phyloP scores from a whole-genome alignment of 192 early-diverging fungal genomes.

The Spinellus fusiger region DNA sequence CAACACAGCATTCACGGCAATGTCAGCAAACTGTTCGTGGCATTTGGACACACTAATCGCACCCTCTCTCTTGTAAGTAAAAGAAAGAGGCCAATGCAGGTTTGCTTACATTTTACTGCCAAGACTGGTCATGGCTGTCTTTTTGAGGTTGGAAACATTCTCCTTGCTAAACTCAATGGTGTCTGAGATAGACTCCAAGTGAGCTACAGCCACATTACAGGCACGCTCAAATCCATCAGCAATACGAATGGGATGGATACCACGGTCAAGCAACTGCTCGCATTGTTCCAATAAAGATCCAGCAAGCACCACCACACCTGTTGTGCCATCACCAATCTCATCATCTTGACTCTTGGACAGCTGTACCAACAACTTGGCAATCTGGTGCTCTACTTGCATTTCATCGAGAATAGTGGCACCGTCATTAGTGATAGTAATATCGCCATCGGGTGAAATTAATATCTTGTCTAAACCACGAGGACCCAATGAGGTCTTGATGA shows the following conservation, averaged over 20 bases:
- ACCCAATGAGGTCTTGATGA: conserved; percentile 96
- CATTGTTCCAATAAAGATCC: conserved; percentile 97
- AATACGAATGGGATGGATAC: conserved; percentile 98
- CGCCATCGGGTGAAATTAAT: conserved; percentile 97
- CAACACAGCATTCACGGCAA: conserved; percentile 97
- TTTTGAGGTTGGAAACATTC: conserved; percentile 79
- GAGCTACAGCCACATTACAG: conserved; percentile 87
- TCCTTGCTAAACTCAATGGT: conserved; percentile 78
- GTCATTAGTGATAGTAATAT: conserved; percentile 99
- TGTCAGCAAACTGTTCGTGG: conserved; percentile 96
- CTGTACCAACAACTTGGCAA: conserved; percentile 96
- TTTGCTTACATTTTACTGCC: conserved; percentile 94
- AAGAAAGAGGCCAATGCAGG: not conserved
- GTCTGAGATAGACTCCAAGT: conserved; percentile 91
- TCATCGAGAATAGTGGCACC: conserved; percentile 97
- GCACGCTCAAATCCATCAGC: conserved; percentile 98
- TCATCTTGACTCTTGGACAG: conserved; percentile 98
- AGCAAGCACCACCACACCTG: conserved; percentile 97
- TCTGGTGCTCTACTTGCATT: conserved; percentile 99
- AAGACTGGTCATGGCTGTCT: conserved; percentile 94
- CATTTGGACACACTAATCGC: conserved; percentile 85
- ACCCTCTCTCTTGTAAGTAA: not conserved
- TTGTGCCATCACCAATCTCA: conserved; percentile 99
- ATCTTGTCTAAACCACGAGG: conserved; percentile 99
- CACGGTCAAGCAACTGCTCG: conserved; percentile 88